These are phyloP conservation scores for Pythium scleroteichum DNA, from an alignment of 352 stramenopile genomes.

Conservation along the genomic window DNA sequence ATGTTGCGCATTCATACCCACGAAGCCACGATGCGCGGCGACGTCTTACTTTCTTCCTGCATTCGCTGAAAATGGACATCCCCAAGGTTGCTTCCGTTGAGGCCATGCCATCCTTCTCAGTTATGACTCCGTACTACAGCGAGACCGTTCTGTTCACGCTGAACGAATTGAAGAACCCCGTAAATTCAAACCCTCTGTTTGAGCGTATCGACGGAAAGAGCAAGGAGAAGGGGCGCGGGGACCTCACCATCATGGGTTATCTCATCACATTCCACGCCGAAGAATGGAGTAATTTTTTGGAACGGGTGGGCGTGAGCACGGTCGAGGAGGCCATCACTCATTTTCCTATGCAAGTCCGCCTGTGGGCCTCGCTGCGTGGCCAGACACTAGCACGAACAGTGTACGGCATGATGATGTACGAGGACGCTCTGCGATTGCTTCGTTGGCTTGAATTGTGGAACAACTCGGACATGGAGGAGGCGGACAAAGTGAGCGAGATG, in stretches of 20 bases:
- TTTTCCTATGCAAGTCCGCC: slow-evolving; percentile 69
- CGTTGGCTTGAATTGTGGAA: slow-evolving; percentile 84
- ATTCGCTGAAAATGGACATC: slow-evolving; percentile 86
- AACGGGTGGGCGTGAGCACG: slow-evolving; percentile 69
- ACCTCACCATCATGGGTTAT: slow-evolving; percentile 89
- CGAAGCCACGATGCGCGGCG: slow-evolving; percentile 82
- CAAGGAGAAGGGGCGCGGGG: slow-evolving; percentile 68
- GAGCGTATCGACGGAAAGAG: slow-evolving; percentile 69
- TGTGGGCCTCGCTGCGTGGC: slow-evolving; percentile 84
- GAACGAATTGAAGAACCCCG: slow-evolving; percentile 83
- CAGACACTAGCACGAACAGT: slow-evolving; percentile 88
- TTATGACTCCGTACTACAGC: slow-evolving; percentile 89
- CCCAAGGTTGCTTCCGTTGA: slow-evolving; percentile 70
- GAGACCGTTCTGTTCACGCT: slow-evolving; percentile 87
- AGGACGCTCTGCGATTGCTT: slow-evolving; percentile 83
- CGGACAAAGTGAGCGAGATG: slow-evolving; percentile 80
- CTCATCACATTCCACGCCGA: slow-evolving; percentile 87
- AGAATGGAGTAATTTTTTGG: slow-evolving; percentile 89
- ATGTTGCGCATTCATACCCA: slow-evolving; percentile 68
- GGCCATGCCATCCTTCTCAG: slow-evolving; percentile 86
- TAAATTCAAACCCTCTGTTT: slow-evolving; percentile 83
- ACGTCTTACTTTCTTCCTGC: slow-evolving; percentile 87
- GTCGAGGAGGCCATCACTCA: slow-evolving; percentile 71
- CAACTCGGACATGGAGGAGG: slow-evolving; percentile 54
- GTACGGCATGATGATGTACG: slow-evolving; percentile 90